A percentile compares a stretch with the other conserved stretches of the same genome.
Conservation (phyloP, 345 rosid species). For the Angophora floribunda region DNA sequence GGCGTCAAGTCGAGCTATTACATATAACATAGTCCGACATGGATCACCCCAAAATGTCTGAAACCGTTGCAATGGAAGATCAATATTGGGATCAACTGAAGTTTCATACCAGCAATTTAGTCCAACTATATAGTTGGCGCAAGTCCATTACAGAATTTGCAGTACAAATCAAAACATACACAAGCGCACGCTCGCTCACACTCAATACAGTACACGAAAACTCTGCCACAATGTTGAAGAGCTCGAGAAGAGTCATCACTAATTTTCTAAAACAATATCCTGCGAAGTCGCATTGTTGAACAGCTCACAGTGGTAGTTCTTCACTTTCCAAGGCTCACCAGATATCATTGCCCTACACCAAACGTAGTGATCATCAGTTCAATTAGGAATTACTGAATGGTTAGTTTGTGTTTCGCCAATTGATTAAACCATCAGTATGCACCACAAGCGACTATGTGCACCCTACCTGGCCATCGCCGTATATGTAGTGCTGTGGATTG, state of each 20-base stretch:
- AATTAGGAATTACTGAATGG: background rate
- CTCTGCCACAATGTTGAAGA: background rate
- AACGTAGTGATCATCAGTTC: background rate
- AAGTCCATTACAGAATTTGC: background rate
- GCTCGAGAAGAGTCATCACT: background rate
- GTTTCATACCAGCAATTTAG: background rate
- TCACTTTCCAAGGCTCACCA: background rate
- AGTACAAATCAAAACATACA: background rate
- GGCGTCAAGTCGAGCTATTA: accelerated
- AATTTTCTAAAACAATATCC: background rate
- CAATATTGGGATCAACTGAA: background rate
- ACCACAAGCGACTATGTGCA: background rate
- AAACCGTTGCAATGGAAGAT: background rate
- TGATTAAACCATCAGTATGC: background rate
- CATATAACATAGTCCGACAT: background rate
- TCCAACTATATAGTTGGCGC: background rate
- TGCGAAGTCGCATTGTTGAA: background rate
- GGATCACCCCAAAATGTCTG: background rate
- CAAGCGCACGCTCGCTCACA: background rate
- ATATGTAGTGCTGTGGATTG: background rate
- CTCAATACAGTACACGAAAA: background rate
- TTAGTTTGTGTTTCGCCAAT: background rate
- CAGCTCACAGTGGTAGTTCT: background rate
- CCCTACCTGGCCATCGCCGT: background rate
- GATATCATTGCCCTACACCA: background rate